Conservation (phyloP, 352 stramenopile species). For the Phytophthora tentaculata region DNA sequence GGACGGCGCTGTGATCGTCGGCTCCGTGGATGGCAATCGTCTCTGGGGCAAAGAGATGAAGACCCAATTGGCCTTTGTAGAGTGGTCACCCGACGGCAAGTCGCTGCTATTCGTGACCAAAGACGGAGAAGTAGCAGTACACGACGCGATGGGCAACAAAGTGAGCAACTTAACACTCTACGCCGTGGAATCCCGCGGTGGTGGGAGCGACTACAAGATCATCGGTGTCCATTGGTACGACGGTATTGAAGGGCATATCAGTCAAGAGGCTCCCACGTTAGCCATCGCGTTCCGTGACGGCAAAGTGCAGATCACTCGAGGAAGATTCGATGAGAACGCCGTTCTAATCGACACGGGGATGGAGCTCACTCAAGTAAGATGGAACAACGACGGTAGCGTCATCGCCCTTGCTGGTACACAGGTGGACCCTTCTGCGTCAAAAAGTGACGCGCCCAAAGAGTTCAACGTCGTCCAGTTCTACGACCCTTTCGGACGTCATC, state of each 20-base stretch:
- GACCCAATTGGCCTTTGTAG: constrained; percentile 90
- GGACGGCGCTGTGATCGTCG: constrained; percentile 94
- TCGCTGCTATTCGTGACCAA: constrained; percentile 90
- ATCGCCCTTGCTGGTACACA: constrained; percentile 87
- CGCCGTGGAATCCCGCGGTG: constrained; percentile 58
- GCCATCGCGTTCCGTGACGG: constrained; percentile 93
- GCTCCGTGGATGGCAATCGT: constrained; percentile 93
- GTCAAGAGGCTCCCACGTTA: constrained; percentile 88
- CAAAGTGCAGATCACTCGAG: constrained; percentile 91
- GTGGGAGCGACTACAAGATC: constrained; percentile 71
- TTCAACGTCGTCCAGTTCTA: constrained; percentile 94
- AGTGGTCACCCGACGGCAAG: constrained; percentile 93
- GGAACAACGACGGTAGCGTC: constrained; percentile 93
- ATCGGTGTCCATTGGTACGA: constrained; percentile 88
- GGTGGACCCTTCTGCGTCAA: constrained; percentile 36
- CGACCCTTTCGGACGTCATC: constrained; percentile 82
- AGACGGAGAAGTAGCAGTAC: constrained; percentile 84
- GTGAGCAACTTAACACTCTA: constrained; percentile 83
- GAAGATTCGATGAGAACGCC: constrained; percentile 83
- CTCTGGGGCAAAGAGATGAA: constrained; percentile 96
- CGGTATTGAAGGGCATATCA: constrained; percentile 88
- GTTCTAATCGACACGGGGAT: constrained; percentile 94
- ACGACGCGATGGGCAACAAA: constrained; percentile 89
- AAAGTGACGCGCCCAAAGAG: constrained; percentile 54
- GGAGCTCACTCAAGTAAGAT: constrained; percentile 80